Evolutionary conservation across 441 rosid genomes (phyloP).

Genomic region (Erysimum cheiri): DNA sequence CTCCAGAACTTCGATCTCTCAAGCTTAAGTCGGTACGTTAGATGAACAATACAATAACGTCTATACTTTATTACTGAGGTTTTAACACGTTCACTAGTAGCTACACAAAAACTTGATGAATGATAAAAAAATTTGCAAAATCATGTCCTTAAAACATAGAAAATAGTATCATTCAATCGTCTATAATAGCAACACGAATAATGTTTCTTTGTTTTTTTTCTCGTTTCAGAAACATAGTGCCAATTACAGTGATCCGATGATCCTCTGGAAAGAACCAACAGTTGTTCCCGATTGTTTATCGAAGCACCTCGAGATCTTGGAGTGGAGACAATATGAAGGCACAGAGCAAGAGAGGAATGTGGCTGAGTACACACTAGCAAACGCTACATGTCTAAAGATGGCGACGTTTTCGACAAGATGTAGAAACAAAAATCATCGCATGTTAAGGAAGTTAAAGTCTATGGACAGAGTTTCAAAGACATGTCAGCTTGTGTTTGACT

Average conservation of each 20-base stretch:
- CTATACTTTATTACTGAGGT: background rate
- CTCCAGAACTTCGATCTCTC: conserved; percentile 20
- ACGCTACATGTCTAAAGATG: conserved; percentile 30
- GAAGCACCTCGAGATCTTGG: conserved; percentile 24
- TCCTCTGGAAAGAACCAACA: background rate
- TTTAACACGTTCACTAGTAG: background rate
- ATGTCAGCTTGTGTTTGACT: conserved; percentile 17
- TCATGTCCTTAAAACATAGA: background rate
- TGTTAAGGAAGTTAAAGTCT: background rate
- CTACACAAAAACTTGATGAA: background rate
- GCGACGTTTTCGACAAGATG: conserved; percentile 17
- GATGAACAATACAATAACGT: background rate
- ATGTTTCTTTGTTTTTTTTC: background rate
- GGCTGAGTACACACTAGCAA: conserved; percentile 31
- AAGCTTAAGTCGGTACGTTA: conserved; percentile 32
- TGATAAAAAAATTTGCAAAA: background rate
- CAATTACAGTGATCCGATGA: background rate
- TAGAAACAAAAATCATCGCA: background rate
- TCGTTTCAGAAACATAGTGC: conserved; percentile 8
- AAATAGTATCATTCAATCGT: background rate
- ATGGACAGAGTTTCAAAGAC: conserved; percentile 18
- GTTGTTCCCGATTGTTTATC: conserved; percentile 22
- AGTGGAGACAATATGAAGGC: conserved; percentile 35
- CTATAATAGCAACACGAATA: background rate
- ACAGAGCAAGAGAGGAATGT: conserved; percentile 24